Conservation (phyloP, 2,329 filamentous ascomycete genomes). For the Colletotrichum sp. region DNA sequence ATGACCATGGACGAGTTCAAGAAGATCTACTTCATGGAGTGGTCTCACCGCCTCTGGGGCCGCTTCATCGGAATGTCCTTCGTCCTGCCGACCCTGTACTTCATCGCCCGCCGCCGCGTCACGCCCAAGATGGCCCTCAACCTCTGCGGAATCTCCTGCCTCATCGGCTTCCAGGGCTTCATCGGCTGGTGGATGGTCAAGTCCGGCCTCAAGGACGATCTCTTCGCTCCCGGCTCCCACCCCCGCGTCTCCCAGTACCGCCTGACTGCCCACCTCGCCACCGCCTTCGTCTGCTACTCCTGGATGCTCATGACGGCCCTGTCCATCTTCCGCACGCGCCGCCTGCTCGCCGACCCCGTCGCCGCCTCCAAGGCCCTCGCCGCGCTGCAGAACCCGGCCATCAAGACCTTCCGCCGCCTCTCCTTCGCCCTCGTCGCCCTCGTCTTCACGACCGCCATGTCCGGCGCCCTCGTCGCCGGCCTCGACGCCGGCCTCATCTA, state of each 20-base stretch:
- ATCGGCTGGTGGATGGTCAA: conserved; percentile 99
- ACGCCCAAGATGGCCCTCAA: conserved; percentile 78
- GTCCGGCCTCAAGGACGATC: conserved; percentile 91
- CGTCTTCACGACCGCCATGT: conserved; percentile 90
- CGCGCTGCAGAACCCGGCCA: conserved; percentile 68
- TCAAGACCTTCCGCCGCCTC: conserved; percentile 75
- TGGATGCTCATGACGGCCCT: conserved; percentile 94
- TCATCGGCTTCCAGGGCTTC: conserved; percentile 94
- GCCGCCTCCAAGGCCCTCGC: conserved; percentile 65
- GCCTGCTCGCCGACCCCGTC: conserved; percentile 71
- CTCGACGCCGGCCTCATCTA: conserved; percentile 97
- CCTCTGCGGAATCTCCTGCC: conserved; percentile 79
- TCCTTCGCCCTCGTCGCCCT: conserved; percentile 74
- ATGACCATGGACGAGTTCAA: conserved; percentile 97
- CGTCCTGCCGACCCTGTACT: conserved; percentile 86
- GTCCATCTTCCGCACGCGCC: conserved; percentile 78
- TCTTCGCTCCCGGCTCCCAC: conserved; percentile 89
- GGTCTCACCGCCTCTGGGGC: conserved; percentile 94
- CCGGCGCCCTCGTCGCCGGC: conserved; percentile 90
- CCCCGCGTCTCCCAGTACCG: conserved; percentile 95
- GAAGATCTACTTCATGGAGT: conserved; percentile 99
- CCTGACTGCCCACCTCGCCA: conserved; percentile 84
- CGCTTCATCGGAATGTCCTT: conserved; percentile 90
- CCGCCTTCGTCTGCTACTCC: conserved; percentile 91
- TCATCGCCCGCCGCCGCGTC: conserved; percentile 81